Base-by-base conservation (phyloP, 176 grass and related monocot genomes). In the Avena insularis region DNA sequence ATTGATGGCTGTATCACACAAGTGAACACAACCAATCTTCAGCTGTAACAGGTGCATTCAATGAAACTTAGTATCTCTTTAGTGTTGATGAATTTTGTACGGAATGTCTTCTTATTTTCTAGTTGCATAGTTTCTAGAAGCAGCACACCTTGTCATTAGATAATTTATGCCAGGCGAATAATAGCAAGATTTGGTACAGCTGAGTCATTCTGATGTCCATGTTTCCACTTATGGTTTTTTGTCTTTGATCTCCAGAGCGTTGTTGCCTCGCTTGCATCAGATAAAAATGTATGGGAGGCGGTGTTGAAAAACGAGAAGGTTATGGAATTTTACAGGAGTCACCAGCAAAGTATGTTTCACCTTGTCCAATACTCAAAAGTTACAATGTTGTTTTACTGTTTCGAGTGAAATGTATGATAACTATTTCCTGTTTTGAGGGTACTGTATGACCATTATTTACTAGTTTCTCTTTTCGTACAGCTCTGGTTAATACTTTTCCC, bases 291-390 rank as follows among this genome's bases (percentile, higher is more conserved):
- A 20, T 94, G 96, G 93, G 92, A 96, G 9, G 93, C 96, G 38
- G 88, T 98, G 33, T 46, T 98, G 85, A 98, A 87, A 54, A 98
- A 98, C 31, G 71, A 94, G 21, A 94, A 92, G 72, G 93, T 98
- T 78, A 73, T 93, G 90, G 87, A 98, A 80, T 98, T 98, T 82
- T 98, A 79, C 66, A 89, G 60, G 66, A 92, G 33, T 43, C 90
- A 94, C 13, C 92, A 91, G 64, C 80, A 85, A 45, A 73, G 96
- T 98, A 91, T 75, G 91, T n/a, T 58, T 68, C 15, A 13, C 45
- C 4, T 45, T 21, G 46, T 51, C 33, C n/a, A 56, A 83, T 69
- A 7, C 75, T 65, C 55, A 17, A 33, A 33, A 64, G 49, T 57
- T 40, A 43, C 2, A 5, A 36, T n/a, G 48, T 23, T 4, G 2